A percentile compares a stretch with the other conserved stretches of the same genome.
These are phyloP conservation scores for Neofusicoccum ribis DNA, from an alignment of 2,329 filamentous ascomycete species.

Conservation along the genomic window DNA sequence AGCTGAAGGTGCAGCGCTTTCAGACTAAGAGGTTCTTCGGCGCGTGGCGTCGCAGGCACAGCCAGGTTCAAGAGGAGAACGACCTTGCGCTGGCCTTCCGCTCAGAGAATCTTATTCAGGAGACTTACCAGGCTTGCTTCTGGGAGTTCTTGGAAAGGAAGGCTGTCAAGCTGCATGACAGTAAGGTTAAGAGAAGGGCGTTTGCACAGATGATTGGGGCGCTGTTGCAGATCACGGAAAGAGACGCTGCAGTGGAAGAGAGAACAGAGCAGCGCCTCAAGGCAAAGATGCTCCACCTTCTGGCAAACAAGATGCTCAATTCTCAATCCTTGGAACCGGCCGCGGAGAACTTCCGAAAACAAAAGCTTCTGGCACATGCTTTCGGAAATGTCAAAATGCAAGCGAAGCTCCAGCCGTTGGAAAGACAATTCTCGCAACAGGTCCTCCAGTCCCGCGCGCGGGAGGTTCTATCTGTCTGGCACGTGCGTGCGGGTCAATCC, in stretches of 20 bases:
- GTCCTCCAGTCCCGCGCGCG: slow-evolving; percentile 42
- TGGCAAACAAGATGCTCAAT: slow-evolving; percentile 22
- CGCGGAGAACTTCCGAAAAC: slow-evolving; percentile 36
- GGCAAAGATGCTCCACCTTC: slow-evolving; percentile 28
- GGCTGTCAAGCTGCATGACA: slow-evolving; percentile 35
- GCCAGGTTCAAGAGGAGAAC: slow-evolving; percentile 37
- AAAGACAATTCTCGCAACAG: slow-evolving; percentile 39
- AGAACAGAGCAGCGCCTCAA: slow-evolving; percentile 28
- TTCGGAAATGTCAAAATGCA: slow-evolving; percentile 21
- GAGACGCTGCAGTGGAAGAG: slow-evolving; percentile 24
- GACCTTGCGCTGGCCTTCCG: slow-evolving; percentile 32
- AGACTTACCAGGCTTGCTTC: slow-evolving; percentile 38
- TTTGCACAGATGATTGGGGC: slow-evolving; percentile 33
- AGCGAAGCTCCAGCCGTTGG: slow-evolving; percentile 22
- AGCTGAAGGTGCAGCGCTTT: slow-evolving; percentile 54
- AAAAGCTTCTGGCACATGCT: slow-evolving; percentile 26
- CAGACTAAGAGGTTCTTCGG: slow-evolving; percentile 56
- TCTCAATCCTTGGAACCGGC: slow-evolving; percentile 32
- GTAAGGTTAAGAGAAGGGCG: slow-evolving; percentile 28
- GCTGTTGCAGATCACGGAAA: slow-evolving; percentile 28
- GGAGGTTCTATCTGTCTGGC: slow-evolving; percentile 50
- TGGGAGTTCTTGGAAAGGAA: slow-evolving; percentile 37
- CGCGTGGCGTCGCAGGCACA: slow-evolving; percentile 51
- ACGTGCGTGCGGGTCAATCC: slow-evolving; percentile 41
- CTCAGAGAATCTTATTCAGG: slow-evolving; percentile 34